phyloP scores from a whole-genome alignment of 305 asterid species.

The Fraxinus velutina region DNA sequence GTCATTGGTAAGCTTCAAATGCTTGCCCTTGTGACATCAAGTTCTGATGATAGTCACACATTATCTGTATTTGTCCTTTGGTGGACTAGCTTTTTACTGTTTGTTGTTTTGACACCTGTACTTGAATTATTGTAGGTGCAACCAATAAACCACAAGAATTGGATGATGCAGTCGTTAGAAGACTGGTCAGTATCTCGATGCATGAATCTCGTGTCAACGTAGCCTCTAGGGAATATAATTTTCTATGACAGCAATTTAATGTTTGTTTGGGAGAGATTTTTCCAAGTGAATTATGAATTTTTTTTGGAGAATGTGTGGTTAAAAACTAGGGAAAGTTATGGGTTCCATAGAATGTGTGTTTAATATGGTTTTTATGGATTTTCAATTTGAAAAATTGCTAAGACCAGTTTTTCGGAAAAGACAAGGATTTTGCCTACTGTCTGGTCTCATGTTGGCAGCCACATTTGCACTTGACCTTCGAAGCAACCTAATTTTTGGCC shows the following conservation, averaged over 20 bases:
- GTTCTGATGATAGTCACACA: background rate
- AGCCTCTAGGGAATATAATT: background rate
- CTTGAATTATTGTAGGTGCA: constrained; percentile 65
- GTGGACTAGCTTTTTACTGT: background rate
- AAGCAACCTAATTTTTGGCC: background rate
- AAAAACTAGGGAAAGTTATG: background rate
- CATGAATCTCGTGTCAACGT: background rate
- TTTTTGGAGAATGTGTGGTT: background rate
- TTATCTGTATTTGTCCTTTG: background rate
- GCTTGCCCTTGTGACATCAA: background rate
- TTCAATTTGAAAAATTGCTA: background rate
- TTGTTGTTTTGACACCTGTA: constrained; percentile 19
- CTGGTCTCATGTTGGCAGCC: background rate
- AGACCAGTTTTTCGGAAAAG: constrained; percentile 8
- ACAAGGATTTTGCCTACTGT: constrained; percentile 1
- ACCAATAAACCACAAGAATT: constrained; percentile 97
- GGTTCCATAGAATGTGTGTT: background rate
- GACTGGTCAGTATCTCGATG: constrained; percentile 71
- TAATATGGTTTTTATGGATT: background rate
- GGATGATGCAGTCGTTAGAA: constrained; percentile 98
- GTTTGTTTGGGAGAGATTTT: background rate
- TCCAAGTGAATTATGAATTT: background rate
- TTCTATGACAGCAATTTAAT: background rate
- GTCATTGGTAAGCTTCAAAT: constrained; percentile 64
- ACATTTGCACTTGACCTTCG: background rate